Evolutionary conservation across 2,329 filamentous ascomycete genomes (phyloP), one percentile per base, ranked within the genome.

Genomic region (Colletotrichum simmondsii): DNA sequence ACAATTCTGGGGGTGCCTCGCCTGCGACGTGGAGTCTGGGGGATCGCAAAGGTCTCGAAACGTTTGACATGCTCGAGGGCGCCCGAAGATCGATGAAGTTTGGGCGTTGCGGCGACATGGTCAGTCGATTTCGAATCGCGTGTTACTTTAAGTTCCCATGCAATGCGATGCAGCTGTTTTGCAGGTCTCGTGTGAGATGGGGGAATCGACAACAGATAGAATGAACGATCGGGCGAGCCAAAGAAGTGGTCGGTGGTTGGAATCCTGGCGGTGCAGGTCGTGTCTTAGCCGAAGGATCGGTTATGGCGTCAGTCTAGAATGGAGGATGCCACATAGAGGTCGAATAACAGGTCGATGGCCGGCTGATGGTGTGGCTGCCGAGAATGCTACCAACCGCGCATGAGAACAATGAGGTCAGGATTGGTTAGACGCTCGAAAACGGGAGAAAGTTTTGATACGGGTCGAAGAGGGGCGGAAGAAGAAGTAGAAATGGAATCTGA

Each of bases 1-100:
- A 98, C 69, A 98, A 88, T 65, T 97, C 94, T 5, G 97, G 97
- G 24, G 97, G 96, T 1, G 93, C 89, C 77, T 96, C 94, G 74
- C 94, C 94, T 70, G 93, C 93, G 70, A 94, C 88, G 81, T 95
- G 93, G 72, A 95, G 85, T 74, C 93, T 92, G 54, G 93, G 93
- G n/a, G 93, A 95, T 75, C 88, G 87, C 42, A 92, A 83, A n/a
- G 90, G 88, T 67, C 87, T 87, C 22, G 88, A 85, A 65, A 85
- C 79, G 12, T 84, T 77, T 62, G 84, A 85, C 26, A 79, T 75
- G 67, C 83, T 81, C 19, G 89, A 89, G 30, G 86, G 83, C 68
- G 89, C 87, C 80, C 90, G 88, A 77, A 90, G 80, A 78, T 93
- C 90, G 79, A 92, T 85, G 75, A 89, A 84, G 71, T 86, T 86